Conservation (phyloP, 192 early-diverging fungal genomes). For the Coemansia sp. region DNA sequence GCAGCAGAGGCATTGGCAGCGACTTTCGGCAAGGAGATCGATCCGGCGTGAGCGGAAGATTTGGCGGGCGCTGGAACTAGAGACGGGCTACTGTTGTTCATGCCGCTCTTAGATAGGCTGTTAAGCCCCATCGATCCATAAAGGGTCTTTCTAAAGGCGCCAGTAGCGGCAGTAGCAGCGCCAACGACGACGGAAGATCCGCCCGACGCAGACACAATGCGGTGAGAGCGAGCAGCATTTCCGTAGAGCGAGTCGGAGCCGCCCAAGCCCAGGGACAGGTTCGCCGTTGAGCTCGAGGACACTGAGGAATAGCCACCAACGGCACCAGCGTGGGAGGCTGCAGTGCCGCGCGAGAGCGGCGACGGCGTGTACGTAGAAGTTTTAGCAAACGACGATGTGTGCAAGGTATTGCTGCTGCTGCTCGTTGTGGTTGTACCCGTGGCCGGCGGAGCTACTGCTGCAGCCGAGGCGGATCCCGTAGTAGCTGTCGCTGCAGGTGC, state of each 20-base stretch:
- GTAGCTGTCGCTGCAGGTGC: background rate
- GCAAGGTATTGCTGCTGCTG: conserved; percentile 1
- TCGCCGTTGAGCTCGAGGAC: conserved; percentile 3
- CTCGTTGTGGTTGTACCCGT: conserved; percentile 2
- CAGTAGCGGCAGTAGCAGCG: conserved; percentile 12
- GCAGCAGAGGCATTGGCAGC: background rate
- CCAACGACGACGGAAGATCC: conserved; percentile 12
- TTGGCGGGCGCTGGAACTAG: conserved; percentile 10
- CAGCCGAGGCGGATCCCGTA: background rate
- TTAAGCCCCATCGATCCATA: conserved; percentile 40
- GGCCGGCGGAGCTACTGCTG: background rate
- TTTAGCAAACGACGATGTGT: conserved; percentile 13
- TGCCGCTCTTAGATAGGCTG: conserved; percentile 29
- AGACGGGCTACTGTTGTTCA: conserved; percentile 40
- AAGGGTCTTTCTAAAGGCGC: conserved; percentile 39
- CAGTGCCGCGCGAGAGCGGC: conserved; percentile 31
- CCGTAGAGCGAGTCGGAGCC: conserved; percentile 33
- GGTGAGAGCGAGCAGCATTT: conserved; percentile 27
- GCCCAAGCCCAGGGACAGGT: conserved; percentile 15
- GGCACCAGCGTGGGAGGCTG: background rate
- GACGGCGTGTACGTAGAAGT: conserved; percentile 33
- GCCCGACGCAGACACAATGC: conserved; percentile 47
- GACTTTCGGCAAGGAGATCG: conserved; percentile 3
- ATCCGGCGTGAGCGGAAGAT: background rate
- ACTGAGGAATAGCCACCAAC: background rate